Conservation (phyloP, 495 filamentous ascomycete genomes). For the Penicillium ochrochloron region DNA sequence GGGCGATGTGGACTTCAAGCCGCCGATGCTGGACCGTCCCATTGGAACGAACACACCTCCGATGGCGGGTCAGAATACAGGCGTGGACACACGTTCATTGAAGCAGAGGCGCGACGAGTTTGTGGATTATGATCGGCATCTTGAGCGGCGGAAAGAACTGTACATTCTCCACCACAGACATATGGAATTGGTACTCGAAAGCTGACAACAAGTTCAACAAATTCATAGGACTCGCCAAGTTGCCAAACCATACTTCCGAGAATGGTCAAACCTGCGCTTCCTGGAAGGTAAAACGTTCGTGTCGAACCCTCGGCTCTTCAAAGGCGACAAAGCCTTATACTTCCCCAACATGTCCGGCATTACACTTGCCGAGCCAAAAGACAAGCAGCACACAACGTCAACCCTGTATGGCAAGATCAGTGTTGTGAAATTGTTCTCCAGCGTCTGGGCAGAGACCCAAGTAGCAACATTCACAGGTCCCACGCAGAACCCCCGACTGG, state of each 20-base stretch:
- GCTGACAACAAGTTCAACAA: constrained; percentile 9
- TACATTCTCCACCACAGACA: constrained; percentile 41
- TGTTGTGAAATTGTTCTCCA: constrained; percentile 79
- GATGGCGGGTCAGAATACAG: constrained; percentile 75
- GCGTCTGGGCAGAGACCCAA: constrained; percentile 84
- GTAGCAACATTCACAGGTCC: constrained; percentile 67
- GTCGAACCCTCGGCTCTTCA: constrained; percentile 77
- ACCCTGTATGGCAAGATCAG: constrained; percentile 71
- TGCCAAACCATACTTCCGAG: constrained; percentile 86
- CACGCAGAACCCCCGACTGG: constrained; percentile 67
- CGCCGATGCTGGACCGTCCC: constrained; percentile 73
- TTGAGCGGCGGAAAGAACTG: constrained; percentile 72
- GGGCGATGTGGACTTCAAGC: constrained; percentile 65
- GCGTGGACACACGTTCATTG: constrained; percentile 68
- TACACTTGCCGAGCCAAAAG: constrained; percentile 62
- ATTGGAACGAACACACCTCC: constrained; percentile 81
- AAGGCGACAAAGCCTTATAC: constrained; percentile 73
- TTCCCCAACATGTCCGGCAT: constrained; percentile 89
- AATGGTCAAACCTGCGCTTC: constrained; percentile 82
- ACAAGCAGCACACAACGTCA: constrained; percentile 69
- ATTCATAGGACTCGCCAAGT: constrained; percentile 57
- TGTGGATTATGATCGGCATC: constrained; percentile 81
- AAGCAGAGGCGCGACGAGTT: constrained; percentile 78
- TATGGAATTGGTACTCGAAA: not conserved
- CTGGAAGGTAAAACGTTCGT: constrained; percentile 88